Evolutionary conservation across 345 rosid species (phyloP), one percentile per base, ranked within the genome.

Genomic region (Syzygium aqueum): DNA sequence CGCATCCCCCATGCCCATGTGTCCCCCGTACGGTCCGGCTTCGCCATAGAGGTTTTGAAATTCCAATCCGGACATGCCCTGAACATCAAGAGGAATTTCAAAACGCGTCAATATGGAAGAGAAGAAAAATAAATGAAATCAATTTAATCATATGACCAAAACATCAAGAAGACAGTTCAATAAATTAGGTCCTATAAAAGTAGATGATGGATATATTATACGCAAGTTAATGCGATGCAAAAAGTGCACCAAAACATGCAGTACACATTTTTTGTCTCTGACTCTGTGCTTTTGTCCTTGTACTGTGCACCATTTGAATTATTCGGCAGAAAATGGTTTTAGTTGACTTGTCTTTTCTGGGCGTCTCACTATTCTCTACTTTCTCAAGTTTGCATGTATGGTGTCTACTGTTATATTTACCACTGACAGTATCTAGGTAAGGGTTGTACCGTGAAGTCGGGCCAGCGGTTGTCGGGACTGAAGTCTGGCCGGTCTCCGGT

Each of bases 401-500:
- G 80, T 19, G 25, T 33, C 5, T 10, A 17, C 46, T 33, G 25
- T 73, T 9, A 8, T 19, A 65, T 73, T 73, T 73, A 73, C 49
- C 10, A 40, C 46, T 33, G 33, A 9, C 80, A 1, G 23, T 73
- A 9, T 17, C 9, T 33, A 73, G 51, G 5, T 85, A 40, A 77
- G 59, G 33, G 19, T 87, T 88, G 14, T 94, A 97, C 98, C 96
- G 88, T 88, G 89, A 90, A 89, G 77, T 91, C 92, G 2, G 91
- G 90, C 95, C 94, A 95, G 37, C 85, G 88, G 57, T 89, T 90
- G 51, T 92, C 93, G 13, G 92, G 90, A 89, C 92, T 93, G 85
- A 93, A 49, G 7, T 95, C 92, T 15, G 98, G 99, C 83, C 94
- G 93, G 51, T 85, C 87, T 9, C 98, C 99, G 23, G 91, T 89